phyloP scores from a whole-genome alignment of 176 grass and related monocot species.

The Thalia dealbata region DNA sequence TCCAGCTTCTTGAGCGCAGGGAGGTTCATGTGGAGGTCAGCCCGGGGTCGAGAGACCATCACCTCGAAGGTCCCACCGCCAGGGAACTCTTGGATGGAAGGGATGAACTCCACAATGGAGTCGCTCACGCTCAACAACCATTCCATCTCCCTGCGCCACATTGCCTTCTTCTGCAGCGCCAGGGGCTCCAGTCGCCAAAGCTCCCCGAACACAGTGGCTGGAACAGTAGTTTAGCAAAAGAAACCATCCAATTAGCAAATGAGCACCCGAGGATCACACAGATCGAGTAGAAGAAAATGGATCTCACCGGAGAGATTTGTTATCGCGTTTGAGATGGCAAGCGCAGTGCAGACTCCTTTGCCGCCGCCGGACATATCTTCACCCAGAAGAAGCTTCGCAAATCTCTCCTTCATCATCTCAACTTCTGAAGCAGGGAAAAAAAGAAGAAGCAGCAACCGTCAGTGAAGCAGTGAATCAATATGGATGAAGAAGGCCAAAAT shows the following conservation, averaged over 20 bases:
- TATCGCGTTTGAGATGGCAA: slow-evolving; percentile 94
- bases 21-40: slow-evolving; percentile 96
- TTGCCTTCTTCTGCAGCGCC: slow-evolving; percentile 62
- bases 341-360: slow-evolving; percentile 97
- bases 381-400: slow-evolving; percentile 92
- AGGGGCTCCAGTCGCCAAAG: slow-evolving; percentile 93
- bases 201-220: slow-evolving; percentile 96
- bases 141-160: slow-evolving; percentile 94
- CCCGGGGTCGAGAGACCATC: slow-evolving; percentile 75
- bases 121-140: slow-evolving; percentile 89
- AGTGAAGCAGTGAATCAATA: background rate
- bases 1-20: slow-evolving; percentile 92
- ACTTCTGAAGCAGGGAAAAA: slow-evolving; percentile 36
- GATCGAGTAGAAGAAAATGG: background rate
- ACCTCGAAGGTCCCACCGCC: slow-evolving; percentile 87
- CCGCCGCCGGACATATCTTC: slow-evolving; percentile 99
- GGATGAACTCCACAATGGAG: slow-evolving; percentile 84
- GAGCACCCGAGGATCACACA: background rate
- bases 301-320: slow-evolving; percentile 86
- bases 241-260: background rate
- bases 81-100: slow-evolving; percentile 80
- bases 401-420: slow-evolving; percentile 99
- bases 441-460: too few species aligned
- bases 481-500: background rate
- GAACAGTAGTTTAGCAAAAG: background rate